Base-by-base conservation (phyloP, 768 basidiomycete species). In the Tulasnella sp. region DNA sequence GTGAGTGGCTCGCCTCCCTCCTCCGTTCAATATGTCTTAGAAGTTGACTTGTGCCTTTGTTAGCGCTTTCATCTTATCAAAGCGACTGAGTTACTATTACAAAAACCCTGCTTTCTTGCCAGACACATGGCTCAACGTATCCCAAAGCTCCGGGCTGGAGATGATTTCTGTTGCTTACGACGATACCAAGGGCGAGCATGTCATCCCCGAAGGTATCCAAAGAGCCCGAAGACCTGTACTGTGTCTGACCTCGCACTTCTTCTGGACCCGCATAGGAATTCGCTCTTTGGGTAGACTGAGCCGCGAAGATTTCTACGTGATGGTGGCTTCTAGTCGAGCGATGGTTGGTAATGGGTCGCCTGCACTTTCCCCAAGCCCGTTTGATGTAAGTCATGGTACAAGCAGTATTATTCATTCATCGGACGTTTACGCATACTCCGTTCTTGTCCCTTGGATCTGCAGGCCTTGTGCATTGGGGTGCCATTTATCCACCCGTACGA, bases 401-500 rank as follows among this genome's bases (percentile, higher is more conserved):
- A n/a, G 22, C 8, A 8, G n/a, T 5, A 29, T n/a, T 29, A 29
- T 58, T 29, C 1, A 12, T 22, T 9, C 22, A 29, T 14, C 68
- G 42, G 19, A 42, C 12, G 5, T 9, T 72, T 72, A 42, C 36
- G 17, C 39, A 11, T n/a, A n/a, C 14, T 29, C 36, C 42, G 15
- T 17, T 71, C n/a, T 3, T 71, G 15, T 11, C 15, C 12, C 71
- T 14, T 15, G n/a, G n/a, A 36, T 31, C 22, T 34, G 34, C 69
- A 79, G 58, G 78, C 77, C 1, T 67, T 79, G 14, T 78, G 78
- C 64, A 54, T 80, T 25, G 79, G 79, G 6, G 74, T 82, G 7
- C 82, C 82, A 2, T 82, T 82, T 74, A 79, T 82, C 77, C 81
- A 82, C 70, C 81, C 82, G 2, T 77, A 82, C 77, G 72, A 76